Evolutionary conservation across 2,329 filamentous ascomycete species (phyloP), one percentile per base, ranked within the genome.

Genomic region (Venturia effusa): DNA sequence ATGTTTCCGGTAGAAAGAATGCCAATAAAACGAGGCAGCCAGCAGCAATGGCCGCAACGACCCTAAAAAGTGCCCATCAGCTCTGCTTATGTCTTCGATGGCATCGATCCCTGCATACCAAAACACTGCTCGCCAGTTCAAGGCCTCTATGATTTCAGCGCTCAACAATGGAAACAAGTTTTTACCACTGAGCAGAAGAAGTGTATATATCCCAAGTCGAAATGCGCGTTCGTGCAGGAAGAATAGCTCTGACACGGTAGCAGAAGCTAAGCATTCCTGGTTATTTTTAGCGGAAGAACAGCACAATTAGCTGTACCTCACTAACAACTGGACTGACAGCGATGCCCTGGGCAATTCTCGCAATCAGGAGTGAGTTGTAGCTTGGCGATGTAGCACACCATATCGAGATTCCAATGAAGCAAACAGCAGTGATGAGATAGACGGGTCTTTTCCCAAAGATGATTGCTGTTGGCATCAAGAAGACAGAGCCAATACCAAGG

Each of bases 311-410:
- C 8, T 34, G 96, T 1, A 57, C 6, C 17, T 8, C 27, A 57
- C 51, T n/a, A 74, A 97, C 93, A 10, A 96, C 90, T 0, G 92
- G 91, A 68, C 90, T 94, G 60, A 97, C 87, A 0, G 92, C 88
- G 11, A 97, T 80, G 3, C 93, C 93, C 74, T 95, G 90, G 66
- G 97, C 88, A 59, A 97, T 86, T 63, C 93, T 84, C 32, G 91
- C 93, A 10, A 92, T 74, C 8, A 96, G 80, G 41, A 97, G 81
- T 10, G 90, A 96, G 1, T 82, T 74, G 71, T 93, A 97, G 69
- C 81, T 90, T 0, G 88, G 89, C 3, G 92, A 93, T n/a, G 85
- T 72, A 17, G 90, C 92, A 73, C 90, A 93, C 93, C 93, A 97
- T 17, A 96, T 73, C 0, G 87, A 86, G 0, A 89, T 88, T 1